These are phyloP conservation scores for Samsoniella hepiali DNA, from an alignment of 2,329 filamentous ascomycete species.

Conservation along the genomic window DNA sequence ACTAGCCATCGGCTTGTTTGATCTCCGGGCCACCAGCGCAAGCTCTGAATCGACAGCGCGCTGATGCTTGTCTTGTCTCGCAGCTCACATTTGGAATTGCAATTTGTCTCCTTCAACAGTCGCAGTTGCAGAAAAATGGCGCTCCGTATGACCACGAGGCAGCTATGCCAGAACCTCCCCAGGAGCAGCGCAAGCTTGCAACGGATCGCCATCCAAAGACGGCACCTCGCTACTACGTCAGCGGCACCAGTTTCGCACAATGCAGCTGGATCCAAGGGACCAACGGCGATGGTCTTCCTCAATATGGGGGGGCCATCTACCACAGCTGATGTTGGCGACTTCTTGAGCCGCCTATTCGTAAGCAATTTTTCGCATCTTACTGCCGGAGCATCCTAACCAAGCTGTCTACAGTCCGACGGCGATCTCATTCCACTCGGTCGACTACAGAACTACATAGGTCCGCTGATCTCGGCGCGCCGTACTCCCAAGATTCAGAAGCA, in stretches of 20 bases:
- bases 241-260: slow-evolving; percentile 79
- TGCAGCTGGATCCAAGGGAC: slow-evolving; percentile 66
- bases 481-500: slow-evolving; percentile 97
- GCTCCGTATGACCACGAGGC: slow-evolving; percentile 37
- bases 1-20: slow-evolving; percentile 12
- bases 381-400: slow-evolving; percentile 19
- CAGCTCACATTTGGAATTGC: background rate
- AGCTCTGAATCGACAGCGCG: slow-evolving; percentile 7
- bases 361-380: slow-evolving; percentile 32
- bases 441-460: slow-evolving; percentile 85
- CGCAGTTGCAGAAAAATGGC: slow-evolving; percentile 32
- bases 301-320: slow-evolving; percentile 98
- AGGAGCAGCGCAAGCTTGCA: slow-evolving; percentile 25
- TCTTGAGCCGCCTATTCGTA: slow-evolving; percentile 90
- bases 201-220: slow-evolving; percentile 31
- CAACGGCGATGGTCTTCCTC: slow-evolving; percentile 97
- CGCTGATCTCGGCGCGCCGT: slow-evolving; percentile 77
- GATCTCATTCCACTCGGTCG: slow-evolving; percentile 95
- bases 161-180: slow-evolving; percentile 33
- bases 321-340: slow-evolving; percentile 81
- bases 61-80: background rate
- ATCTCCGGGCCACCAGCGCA: slow-evolving; percentile 11
- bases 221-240: slow-evolving; percentile 35
- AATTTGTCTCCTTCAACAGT: background rate
- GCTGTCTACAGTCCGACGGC: slow-evolving; percentile 66